Base-by-base conservation (phyloP, 2,329 filamentous ascomycete genomes). In the Cordyceps pruinosa region DNA sequence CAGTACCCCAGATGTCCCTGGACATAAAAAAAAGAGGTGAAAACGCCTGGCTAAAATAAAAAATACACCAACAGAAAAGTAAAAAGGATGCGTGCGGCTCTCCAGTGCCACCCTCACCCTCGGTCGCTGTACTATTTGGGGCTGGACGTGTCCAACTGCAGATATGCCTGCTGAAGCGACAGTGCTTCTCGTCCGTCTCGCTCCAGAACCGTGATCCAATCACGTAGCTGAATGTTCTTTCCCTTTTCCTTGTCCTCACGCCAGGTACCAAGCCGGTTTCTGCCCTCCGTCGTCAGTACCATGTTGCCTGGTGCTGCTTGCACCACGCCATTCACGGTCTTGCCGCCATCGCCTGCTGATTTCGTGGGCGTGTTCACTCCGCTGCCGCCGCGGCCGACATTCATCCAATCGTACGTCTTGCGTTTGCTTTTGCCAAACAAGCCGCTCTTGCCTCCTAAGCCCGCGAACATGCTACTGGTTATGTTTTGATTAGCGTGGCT, bases 401-500 rank as follows among this genome's bases (percentile, higher is more conserved):
- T 86, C 86, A 91, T 87, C 88, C 88, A 91, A 32, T 83, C 82
- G 67, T 91, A 91, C 62, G 85, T 85, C 69, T 88, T 87, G 64
- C 75, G 80, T 69, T 83, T 83, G 69, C 84, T 84, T 63, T 82
- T 83, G 53, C 80, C 77, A 58, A 80, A 80, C 1, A 80, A 65
- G 17, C 74, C 72, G 5, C 83, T 82, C 68, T 82, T 80, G 65
- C 81, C 79, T 57, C 87, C 87, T 44, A 91, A 80, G 1, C 81
- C 78, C 0, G 77, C 74, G 60, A 89, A 89, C 75, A 90, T 82
- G 61, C 84, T 85, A 56, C 89, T 89, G 0, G 92, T 96, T 56
- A 85, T 80, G 68, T 97, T 96, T 26, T 93, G 90, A 61, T 87
- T 88, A 23, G 86, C 84, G 62, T 93, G 90, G 62, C 87, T 88